A percentile compares a stretch with the other conserved stretches of the same genome.
These are phyloP conservation scores for Kokia cookei DNA, from an alignment of 441 rosid genomes.

Conservation along the genomic window DNA sequence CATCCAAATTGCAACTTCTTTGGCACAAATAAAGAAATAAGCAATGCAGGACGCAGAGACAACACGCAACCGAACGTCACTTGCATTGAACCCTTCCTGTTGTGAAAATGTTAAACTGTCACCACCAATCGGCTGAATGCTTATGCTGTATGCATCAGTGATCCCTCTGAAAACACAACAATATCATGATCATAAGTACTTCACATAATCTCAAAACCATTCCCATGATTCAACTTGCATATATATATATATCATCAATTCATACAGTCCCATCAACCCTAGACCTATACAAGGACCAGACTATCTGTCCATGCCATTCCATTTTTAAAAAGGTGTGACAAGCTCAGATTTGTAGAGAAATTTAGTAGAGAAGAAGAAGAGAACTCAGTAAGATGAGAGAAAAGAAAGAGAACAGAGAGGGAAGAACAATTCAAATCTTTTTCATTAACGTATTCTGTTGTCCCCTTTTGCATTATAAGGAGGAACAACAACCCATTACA, in stretches of 20 bases:
- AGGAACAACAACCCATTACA: too few species aligned
- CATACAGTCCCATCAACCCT: neutral
- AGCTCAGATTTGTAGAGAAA: too few species aligned
- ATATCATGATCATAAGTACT: neutral
- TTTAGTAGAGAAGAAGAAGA: too few species aligned
- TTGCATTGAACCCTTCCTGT: constrained; percentile 26
- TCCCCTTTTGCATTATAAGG: too few species aligned
- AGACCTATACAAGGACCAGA: neutral
- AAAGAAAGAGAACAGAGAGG: too few species aligned
- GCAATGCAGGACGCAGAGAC: constrained; percentile 59
- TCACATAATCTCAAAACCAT: neutral
- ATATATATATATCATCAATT: neutral
- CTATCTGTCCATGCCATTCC: neutral
- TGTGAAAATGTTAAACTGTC: neutral
- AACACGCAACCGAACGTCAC: constrained; percentile 37
- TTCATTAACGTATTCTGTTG: too few species aligned
- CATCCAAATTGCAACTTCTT: neutral
- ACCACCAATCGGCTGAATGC: neutral
- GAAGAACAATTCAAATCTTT: too few species aligned
- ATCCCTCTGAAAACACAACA: constrained; percentile 22
- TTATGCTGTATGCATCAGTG: constrained; percentile 9
- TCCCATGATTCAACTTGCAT: neutral
- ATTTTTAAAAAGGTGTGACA: too few species aligned
- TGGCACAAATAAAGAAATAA: neutral
- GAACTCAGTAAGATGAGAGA: too few species aligned